Evolutionary conservation across 805 yeast species (phyloP), one percentile per base, ranked within the genome.

Genomic region (Candida dajiaensis): DNA sequence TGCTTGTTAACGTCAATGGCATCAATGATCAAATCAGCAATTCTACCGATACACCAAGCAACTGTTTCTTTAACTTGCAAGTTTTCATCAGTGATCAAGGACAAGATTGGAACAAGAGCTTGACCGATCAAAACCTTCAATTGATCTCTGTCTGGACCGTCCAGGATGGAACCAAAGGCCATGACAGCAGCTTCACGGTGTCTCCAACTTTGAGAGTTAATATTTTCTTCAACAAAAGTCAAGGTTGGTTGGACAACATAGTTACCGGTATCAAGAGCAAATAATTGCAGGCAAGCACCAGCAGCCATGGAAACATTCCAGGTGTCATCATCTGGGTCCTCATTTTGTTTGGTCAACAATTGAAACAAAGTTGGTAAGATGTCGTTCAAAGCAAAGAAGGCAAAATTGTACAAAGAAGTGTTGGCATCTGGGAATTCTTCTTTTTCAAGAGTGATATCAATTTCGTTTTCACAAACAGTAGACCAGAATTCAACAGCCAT

Each of bases 401-500:
- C 96, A 69, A 94, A 94, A 61, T 88, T 84, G 69, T 72, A 90
- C 50, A 81, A 74, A 38, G 73, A 70, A 40, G 79, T 67, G 16
- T 69, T 68, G 42, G 75, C 73, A 45, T 73, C 74, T 40, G 78
- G 79, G 56, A 64, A 73, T 55, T 84, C 89, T 41, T 81, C 82
- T 53, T 78, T 72, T 61, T 82, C 87, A 49, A 78, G 66, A 16
- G 85, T 79, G 49, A 87, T 81, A 52, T 88, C 97, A 52, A 86
- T 74, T 67, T 94, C 99, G 62, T 85, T 97, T 70, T 94, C 99
- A 71, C 98, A 90, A n/a, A 94, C 94, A n/a, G 99, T 89, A 49
- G 92, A 82, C 99, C 99, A 94, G 65, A 94, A 92, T 70, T 94
- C 99, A 48, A 94, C 94, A 26, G 99, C 97, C 97, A 92, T 90